Evolutionary conservation across 768 basidiomycete species (phyloP).

Genomic region (Psilocybe sp.): DNA sequence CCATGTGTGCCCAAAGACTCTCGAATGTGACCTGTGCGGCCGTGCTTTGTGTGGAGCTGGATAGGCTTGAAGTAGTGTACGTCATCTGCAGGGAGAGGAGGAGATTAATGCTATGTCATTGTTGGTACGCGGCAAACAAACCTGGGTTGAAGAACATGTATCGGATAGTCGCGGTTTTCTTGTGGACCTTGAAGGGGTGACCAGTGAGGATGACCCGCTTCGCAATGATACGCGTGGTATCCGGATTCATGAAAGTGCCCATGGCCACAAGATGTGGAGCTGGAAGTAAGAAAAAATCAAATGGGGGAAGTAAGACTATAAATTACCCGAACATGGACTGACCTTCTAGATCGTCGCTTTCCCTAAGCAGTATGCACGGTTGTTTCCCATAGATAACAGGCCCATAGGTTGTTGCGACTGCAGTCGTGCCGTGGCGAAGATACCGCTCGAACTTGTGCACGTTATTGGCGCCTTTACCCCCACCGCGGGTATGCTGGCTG

Average conservation of each 20-base stretch:
- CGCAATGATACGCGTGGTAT: slow-evolving; percentile 87
- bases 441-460: slow-evolving; percentile 96
- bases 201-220: slow-evolving; percentile 96
- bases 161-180: slow-evolving; percentile 93
- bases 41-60: slow-evolving; percentile 89
- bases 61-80: slow-evolving; percentile 91
- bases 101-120: slow-evolving; percentile 6
- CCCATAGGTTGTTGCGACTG: slow-evolving; percentile 85
- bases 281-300: slow-evolving; percentile 23
- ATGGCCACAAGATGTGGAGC: slow-evolving; percentile 85
- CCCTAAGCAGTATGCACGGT: slow-evolving; percentile 74
- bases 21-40: slow-evolving; percentile 82
- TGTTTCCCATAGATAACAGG: slow-evolving; percentile 86
- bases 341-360: slow-evolving; percentile 69
- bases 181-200: slow-evolving; percentile 96
- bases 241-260: slow-evolving; percentile 84
- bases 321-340: slow-evolving; percentile 13
- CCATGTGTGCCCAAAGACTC: slow-evolving; percentile 97
- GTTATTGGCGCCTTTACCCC: slow-evolving; percentile 90
- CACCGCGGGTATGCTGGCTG: slow-evolving; percentile 89
- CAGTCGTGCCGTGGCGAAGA: slow-evolving; percentile 76
- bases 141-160: slow-evolving; percentile 98
- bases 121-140: too few species aligned
- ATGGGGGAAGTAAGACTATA: background rate
- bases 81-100: slow-evolving; percentile 53